A percentile compares a stretch with the other conserved stretches of the same genome.
phyloP scores from a whole-genome alignment of 306 rosid genomes.

The Lathyrus oleraceus region DNA sequence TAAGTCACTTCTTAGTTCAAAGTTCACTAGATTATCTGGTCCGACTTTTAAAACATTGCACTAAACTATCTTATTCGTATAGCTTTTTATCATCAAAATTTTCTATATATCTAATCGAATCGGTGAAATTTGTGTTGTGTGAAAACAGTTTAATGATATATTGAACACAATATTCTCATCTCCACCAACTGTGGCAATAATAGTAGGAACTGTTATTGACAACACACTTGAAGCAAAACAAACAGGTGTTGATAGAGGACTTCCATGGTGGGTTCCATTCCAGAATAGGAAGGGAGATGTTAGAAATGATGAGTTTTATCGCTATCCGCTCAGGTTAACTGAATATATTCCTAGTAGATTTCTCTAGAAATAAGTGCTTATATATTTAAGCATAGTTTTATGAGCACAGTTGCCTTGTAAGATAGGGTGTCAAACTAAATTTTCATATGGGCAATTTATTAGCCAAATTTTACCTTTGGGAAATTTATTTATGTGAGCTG shows the following conservation, averaged over 20 bases:
- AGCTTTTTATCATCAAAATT: too few relatives aligned
- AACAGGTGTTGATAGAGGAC: slow-evolving; percentile 60
- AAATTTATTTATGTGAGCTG: not conserved
- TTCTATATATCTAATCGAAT: too few relatives aligned
- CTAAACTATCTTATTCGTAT: not conserved
- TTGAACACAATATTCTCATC: slow-evolving; percentile 90
- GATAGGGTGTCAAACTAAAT: slow-evolving; percentile 20
- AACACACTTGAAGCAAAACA: slow-evolving; percentile 68
- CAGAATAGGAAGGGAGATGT: slow-evolving; percentile 73
- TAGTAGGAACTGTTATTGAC: slow-evolving; percentile 79
- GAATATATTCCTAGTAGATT: slow-evolving; percentile 71
- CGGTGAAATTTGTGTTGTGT: not conserved
- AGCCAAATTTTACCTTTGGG: slow-evolving; percentile 18
- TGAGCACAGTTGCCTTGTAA: slow-evolving; percentile 29
- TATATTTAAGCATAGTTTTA: slow-evolving; percentile 1
- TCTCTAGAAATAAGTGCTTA: slow-evolving; percentile 20
- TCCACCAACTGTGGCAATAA: slow-evolving; percentile 77
- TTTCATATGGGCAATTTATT: slow-evolving; percentile 4
- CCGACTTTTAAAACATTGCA: not conserved
- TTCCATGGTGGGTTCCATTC: slow-evolving; percentile 87
- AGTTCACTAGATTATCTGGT: not conserved
- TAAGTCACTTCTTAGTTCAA: slow-evolving; percentile 40
- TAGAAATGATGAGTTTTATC: slow-evolving; percentile 77
- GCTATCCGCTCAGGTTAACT: slow-evolving; percentile 62
- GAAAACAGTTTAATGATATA: slow-evolving; percentile 77